phyloP scores from a whole-genome alignment of 345 rosid genomes.

The Salix koriyanagi region DNA sequence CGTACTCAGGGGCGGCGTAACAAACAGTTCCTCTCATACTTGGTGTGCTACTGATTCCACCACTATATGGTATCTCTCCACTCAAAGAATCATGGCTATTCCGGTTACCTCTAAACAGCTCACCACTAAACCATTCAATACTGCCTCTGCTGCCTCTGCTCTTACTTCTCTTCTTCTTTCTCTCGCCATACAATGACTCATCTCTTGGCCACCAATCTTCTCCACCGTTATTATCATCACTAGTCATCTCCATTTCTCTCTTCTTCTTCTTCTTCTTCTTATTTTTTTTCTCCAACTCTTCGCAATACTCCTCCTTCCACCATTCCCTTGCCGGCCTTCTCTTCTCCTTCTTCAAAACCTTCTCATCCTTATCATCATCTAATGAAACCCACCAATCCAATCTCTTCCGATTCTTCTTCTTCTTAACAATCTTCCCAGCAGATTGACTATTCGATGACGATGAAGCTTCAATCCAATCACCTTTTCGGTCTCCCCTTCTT shows the following conservation, averaged over 20 bases:
- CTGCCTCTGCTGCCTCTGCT: constrained; percentile 65
- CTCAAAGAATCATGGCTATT: constrained; percentile 64
- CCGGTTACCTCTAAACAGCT: constrained; percentile 47
- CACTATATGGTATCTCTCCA: constrained; percentile 71
- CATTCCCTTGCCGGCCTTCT: constrained; percentile 80
- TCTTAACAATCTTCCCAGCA: constrained; percentile 35
- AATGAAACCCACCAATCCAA: constrained; percentile 90
- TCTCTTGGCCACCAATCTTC: constrained; percentile 66
- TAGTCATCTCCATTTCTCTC: constrained; percentile 26
- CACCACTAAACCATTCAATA: constrained; percentile 84
- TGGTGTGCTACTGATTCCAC: constrained; percentile 81
- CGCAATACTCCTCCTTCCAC: constrained; percentile 96
- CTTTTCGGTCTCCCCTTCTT: constrained; percentile 71
- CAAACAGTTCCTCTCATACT: constrained; percentile 98
- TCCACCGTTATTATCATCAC: constrained; percentile 30
- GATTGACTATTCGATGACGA: constrained; percentile 23
- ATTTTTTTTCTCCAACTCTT: constrained; percentile 65
- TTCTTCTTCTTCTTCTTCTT: constrained; percentile 41
- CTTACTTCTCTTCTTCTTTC: constrained; percentile 52
- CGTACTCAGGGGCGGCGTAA: constrained; percentile 84
- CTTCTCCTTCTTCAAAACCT: constrained; percentile 50
- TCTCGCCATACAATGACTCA: constrained; percentile 39
- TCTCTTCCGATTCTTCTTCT: constrained; percentile 50
- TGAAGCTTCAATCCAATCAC: constrained; percentile 59
- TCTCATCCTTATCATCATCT: constrained; percentile 60